Conservation (phyloP, 805 yeast genomes). For the Kodamaea neixiangensis region DNA sequence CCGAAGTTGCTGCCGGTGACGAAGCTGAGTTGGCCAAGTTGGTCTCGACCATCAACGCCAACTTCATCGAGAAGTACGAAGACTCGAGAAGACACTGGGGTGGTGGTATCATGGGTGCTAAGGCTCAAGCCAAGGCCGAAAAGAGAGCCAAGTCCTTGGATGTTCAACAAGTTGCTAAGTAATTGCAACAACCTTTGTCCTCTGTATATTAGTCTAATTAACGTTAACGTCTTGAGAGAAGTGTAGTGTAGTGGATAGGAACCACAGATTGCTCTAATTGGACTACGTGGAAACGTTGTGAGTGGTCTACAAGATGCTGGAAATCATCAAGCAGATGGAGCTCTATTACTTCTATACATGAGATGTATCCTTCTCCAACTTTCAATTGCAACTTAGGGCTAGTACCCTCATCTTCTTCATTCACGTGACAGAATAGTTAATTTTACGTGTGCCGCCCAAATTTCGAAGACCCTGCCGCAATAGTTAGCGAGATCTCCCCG, state of each 20-base stretch:
- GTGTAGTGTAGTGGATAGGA: background rate
- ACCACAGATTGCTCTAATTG: no score
- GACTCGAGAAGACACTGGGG: constrained; percentile 99
- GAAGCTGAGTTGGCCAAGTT: constrained; percentile 92
- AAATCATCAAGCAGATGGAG: no score
- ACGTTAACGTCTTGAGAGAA: background rate
- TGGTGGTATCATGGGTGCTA: constrained; percentile 97
- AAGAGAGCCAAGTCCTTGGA: constrained; percentile 66
- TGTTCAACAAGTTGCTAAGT: constrained; percentile 17
- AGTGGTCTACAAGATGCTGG: no score
- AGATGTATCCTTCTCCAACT: background rate
- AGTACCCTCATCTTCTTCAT: background rate
- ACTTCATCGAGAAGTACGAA: constrained; percentile 92
- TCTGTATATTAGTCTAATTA: constrained; percentile 7
- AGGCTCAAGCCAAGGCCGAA: constrained; percentile 82
- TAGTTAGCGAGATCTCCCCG: no score
- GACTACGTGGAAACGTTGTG: no score
- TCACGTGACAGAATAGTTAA: constrained; percentile 1
- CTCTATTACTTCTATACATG: no score
- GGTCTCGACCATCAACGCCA: constrained; percentile 88
- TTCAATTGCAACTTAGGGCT: background rate
- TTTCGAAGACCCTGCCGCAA: no score
- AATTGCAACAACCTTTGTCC: constrained; percentile 3
- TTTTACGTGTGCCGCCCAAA: background rate
- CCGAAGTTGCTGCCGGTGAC: constrained; percentile 93